phyloP scores from a whole-genome alignment of 2,329 filamentous ascomycete genomes.

The Ophiostoma populinum region DNA sequence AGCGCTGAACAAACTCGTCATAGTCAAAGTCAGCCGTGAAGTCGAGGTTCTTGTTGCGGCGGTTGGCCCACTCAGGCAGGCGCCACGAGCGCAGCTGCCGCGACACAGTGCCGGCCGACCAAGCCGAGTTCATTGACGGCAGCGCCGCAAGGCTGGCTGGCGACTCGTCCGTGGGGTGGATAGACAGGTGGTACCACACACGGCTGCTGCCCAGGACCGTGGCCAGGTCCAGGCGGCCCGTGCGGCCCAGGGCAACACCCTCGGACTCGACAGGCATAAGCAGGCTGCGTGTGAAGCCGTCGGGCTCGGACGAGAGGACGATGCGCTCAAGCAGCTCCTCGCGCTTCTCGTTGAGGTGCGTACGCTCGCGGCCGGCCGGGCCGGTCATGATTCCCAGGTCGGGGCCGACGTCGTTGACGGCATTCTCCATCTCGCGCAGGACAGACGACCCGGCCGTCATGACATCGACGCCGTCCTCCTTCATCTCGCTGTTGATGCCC shows the following conservation, averaged over 20 bases:
- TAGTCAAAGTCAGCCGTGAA: constrained; percentile 95
- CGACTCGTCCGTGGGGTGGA: constrained; percentile 80
- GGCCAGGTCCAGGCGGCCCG: constrained; percentile 63
- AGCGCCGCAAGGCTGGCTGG: constrained; percentile 59
- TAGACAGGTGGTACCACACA: constrained; percentile 83
- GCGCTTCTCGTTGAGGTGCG: constrained; percentile 63
- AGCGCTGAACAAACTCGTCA: constrained; percentile 78
- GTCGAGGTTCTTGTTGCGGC: constrained; percentile 76
- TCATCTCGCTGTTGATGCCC: constrained; percentile 96
- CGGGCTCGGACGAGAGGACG: constrained; percentile 62
- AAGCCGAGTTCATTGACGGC: constrained; percentile 58
- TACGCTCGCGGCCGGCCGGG: constrained; percentile 50
- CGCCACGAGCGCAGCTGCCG: constrained; percentile 87
- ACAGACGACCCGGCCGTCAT: constrained; percentile 61
- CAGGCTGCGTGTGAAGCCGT: constrained; percentile 65
- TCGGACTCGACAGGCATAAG: constrained; percentile 63
- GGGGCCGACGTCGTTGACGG: constrained; percentile 56
- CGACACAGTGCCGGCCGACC: constrained; percentile 87
- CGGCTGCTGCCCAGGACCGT: constrained; percentile 64
- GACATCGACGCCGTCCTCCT: constrained; percentile 77
- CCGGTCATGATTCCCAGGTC: constrained; percentile 63
- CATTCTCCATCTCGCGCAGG: constrained; percentile 70
- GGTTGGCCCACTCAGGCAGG: constrained; percentile 90
- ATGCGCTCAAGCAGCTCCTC: constrained; percentile 77
- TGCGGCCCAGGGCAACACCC: constrained; percentile 64